These are phyloP conservation scores for Pilaira anomala DNA, from an alignment of 192 early-diverging fungal species.

Conservation along the genomic window DNA sequence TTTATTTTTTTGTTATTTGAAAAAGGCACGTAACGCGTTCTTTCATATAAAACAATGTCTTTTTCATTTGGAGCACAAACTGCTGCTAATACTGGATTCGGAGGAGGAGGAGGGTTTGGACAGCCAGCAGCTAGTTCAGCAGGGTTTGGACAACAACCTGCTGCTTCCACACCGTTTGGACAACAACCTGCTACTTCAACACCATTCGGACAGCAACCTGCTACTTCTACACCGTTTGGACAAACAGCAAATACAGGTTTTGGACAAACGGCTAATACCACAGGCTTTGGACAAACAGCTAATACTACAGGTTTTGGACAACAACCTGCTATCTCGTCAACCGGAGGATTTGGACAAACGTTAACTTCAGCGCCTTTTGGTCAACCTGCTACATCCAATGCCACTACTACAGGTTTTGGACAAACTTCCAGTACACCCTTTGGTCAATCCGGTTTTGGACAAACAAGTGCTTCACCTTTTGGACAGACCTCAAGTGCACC, in stretches of 20 bases:
- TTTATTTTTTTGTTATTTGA: background rate
- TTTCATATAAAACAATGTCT: background rate
- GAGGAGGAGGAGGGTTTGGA: background rate
- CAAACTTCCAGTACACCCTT: background rate
- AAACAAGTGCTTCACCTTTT: constrained; percentile 7
- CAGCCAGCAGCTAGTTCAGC: background rate
- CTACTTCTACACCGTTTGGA: constrained; percentile 9
- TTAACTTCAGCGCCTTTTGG: constrained; percentile 16
- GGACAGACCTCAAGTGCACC: background rate
- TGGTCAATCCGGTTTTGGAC: constrained; percentile 8
- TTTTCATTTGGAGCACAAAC: constrained; percentile 21
- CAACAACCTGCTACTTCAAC: background rate
- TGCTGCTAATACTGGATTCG: constrained; percentile 1
- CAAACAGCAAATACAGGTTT: constrained; percentile 1
- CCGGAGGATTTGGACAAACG: constrained; percentile 10
- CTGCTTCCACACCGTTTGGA: constrained; percentile 7
- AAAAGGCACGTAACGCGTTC: background rate
- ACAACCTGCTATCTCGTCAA: background rate
- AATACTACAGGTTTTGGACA: background rate
- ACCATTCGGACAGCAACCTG: background rate
- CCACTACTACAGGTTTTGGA: constrained; percentile 11
- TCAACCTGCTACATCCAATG: constrained; percentile 6
- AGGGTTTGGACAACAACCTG: constrained; percentile 6
- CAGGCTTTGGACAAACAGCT: constrained; percentile 18
- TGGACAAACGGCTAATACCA: constrained; percentile 6